Evolutionary conservation across 306 rosid genomes (phyloP).

Genomic region (Lathyrus sativus): DNA sequence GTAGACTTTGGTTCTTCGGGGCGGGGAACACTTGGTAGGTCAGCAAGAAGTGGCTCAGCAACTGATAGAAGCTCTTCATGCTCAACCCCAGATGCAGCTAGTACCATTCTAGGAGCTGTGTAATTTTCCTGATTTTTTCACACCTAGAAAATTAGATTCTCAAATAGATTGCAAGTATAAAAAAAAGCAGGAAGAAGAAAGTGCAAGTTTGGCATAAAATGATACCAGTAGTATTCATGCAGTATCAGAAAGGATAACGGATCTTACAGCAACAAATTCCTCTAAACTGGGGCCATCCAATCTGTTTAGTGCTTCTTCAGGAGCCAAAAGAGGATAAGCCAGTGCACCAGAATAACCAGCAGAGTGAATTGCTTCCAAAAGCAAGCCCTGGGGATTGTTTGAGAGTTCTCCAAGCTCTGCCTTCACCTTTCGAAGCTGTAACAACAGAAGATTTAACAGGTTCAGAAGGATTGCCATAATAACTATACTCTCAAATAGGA

Average conservation of each 20-base stretch:
- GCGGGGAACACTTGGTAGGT: constrained; percentile 64
- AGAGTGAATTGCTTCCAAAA: constrained; percentile 92
- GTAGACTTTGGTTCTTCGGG: constrained; percentile 65
- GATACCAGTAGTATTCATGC: constrained; percentile 28
- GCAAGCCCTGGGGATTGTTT: constrained; percentile 90
- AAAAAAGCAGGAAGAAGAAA: not conserved
- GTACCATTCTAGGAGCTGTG: constrained; percentile 93
- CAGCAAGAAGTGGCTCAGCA: constrained; percentile 90
- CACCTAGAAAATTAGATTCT: constrained; percentile 38
- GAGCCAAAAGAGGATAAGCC: constrained; percentile 93
- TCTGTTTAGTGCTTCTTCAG: constrained; percentile 68
- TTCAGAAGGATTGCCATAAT: constrained; percentile 35
- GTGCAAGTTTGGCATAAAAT: constrained; percentile 10
- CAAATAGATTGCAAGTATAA: constrained; percentile 10
- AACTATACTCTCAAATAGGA: constrained; percentile 20
- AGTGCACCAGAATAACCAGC: constrained; percentile 92
- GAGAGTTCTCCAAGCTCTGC: constrained; percentile 78
- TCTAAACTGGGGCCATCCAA: constrained; percentile 69
- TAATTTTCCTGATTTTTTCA: constrained; percentile 77
- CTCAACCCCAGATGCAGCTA: constrained; percentile 92
- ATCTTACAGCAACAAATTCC: constrained; percentile 82
- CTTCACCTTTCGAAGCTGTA: constrained; percentile 75
- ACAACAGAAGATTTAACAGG: constrained; percentile 32
- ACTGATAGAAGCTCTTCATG: constrained; percentile 81
- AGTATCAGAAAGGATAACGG: constrained; percentile 38